Conservation (phyloP, 345 rosid species). For the Xanthoceras sorbifolium region DNA sequence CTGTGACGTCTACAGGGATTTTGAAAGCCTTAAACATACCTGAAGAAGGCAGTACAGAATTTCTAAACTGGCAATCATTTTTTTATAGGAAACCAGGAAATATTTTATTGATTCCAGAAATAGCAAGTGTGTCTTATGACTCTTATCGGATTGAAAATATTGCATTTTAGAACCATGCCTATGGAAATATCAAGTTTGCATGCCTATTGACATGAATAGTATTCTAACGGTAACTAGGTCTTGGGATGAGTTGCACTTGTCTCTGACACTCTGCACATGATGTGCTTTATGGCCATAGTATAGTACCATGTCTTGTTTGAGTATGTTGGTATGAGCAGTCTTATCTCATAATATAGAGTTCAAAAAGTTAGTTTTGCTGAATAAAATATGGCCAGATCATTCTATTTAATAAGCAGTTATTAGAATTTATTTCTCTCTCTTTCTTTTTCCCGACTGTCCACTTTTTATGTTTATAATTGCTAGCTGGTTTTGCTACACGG, state of each 20-base stretch:
- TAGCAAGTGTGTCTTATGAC: not conserved
- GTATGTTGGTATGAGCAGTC: not conserved
- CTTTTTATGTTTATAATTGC: not conserved
- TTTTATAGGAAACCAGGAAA: not conserved
- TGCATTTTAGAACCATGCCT: not conserved
- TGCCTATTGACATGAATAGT: not conserved
- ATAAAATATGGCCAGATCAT: not conserved
- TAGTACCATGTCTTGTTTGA: not conserved
- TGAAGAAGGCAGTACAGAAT: not conserved
- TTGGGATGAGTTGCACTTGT: not conserved
- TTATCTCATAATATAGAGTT: not conserved
- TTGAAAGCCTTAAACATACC: not conserved
- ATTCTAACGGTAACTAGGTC: not conserved
- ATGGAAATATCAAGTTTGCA: not conserved
- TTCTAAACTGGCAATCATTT: not conserved
- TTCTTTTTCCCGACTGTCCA: conserved; percentile 3
- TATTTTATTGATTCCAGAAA: not conserved
- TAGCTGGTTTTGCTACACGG: conserved; percentile 5
- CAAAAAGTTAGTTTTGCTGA: not conserved
- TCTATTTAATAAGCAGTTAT: not conserved
- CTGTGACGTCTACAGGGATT: not conserved
- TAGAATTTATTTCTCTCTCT: not conserved
- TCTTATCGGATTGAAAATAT: not conserved
- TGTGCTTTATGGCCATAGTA: not conserved
- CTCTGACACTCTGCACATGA: not conserved